Evolutionary conservation across 805 yeast genomes (phyloP).

Genomic region (Cyberlindnera misumaiensis): DNA sequence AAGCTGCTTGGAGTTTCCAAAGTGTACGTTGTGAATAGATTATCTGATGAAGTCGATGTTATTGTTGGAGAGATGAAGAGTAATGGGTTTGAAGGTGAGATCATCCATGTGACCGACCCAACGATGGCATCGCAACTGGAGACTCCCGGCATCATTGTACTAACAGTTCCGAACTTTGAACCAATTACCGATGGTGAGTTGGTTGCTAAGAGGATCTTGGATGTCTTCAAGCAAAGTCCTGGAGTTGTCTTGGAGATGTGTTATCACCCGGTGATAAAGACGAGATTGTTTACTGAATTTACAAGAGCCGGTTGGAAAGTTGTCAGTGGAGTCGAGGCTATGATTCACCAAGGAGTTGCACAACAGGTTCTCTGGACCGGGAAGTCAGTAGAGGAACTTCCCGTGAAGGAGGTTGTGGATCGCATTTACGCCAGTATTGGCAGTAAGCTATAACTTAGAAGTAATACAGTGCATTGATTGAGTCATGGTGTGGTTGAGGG

Average conservation of each 20-base stretch:
- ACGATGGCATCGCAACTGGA: slow-evolving; percentile 14
- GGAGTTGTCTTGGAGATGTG: slow-evolving; percentile 24
- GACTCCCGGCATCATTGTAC: slow-evolving; percentile 14
- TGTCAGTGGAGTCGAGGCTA: slow-evolving; percentile 22
- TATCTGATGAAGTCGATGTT: slow-evolving; percentile 16
- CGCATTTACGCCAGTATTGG: slow-evolving; percentile 10
- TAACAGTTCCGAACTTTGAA: slow-evolving; percentile 21
- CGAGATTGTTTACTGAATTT: slow-evolving; percentile 15
- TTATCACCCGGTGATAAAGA: slow-evolving; percentile 20
- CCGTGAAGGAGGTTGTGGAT: slow-evolving; percentile 13
- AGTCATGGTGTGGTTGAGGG: background rate
- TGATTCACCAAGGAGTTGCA: slow-evolving; percentile 23
- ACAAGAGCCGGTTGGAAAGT: slow-evolving; percentile 15
- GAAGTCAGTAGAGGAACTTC: slow-evolving; percentile 13
- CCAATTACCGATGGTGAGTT: slow-evolving; percentile 14
- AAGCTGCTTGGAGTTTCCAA: slow-evolving; percentile 19
- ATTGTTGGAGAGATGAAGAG: slow-evolving; percentile 13
- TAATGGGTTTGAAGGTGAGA: slow-evolving; percentile 21
- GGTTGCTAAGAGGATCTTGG: slow-evolving; percentile 18
- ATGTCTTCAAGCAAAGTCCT: slow-evolving; percentile 15
- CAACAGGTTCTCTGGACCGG: slow-evolving; percentile 23
- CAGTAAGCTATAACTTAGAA: background rate
- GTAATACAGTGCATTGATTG: background rate
- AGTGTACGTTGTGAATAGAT: slow-evolving; percentile 21
- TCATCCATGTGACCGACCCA: slow-evolving; percentile 18